Percentiles rank a stretch among this genome's conserved stretches.
phyloP scores from a whole-genome alignment of 495 filamentous ascomycete genomes.

The Xylaria grammica region DNA sequence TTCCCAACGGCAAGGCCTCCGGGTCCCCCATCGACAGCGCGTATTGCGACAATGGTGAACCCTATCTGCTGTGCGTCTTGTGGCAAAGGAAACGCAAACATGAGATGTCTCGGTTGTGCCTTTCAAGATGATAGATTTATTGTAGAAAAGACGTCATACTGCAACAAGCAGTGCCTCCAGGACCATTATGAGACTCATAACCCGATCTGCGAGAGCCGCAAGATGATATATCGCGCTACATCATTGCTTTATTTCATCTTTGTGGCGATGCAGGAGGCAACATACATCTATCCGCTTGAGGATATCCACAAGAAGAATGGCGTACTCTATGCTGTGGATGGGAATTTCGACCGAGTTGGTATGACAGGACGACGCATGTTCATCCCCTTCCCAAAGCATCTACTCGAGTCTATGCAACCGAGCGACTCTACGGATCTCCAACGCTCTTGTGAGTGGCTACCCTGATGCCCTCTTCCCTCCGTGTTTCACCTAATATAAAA shows the following conservation, averaged over 20 bases:
- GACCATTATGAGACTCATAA: conserved; percentile 3
- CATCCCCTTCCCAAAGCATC: conserved; percentile 8
- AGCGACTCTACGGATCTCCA: background rate
- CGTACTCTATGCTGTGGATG: background rate
- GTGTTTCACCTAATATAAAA: background rate
- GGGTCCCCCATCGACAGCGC: background rate
- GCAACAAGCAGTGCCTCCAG: conserved; percentile 17
- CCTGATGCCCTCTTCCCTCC: background rate
- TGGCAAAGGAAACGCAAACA: conserved; percentile 1
- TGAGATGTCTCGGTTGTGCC: conserved; percentile 9
- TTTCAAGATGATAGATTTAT: conserved; percentile 1
- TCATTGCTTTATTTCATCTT: conserved; percentile 7
- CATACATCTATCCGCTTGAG: background rate
- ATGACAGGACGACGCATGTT: conserved; percentile 21
- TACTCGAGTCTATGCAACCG: background rate
- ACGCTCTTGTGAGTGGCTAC: conserved; percentile 7
- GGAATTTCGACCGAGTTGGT: conserved; percentile 10
- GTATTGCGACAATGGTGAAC: background rate
- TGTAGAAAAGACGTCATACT: conserved; percentile 16
- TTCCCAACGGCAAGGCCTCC: background rate
- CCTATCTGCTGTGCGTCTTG: conserved; percentile 13
- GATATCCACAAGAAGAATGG: background rate
- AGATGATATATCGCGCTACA: conserved; percentile 7
- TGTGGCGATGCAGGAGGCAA: background rate
- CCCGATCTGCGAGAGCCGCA: conserved; percentile 2